A percentile compares a stretch with the other conserved stretches of the same genome.
phyloP scores from a whole-genome alignment of 2,329 filamentous ascomycete genomes.

The Pseudogymnoascus sp. region DNA sequence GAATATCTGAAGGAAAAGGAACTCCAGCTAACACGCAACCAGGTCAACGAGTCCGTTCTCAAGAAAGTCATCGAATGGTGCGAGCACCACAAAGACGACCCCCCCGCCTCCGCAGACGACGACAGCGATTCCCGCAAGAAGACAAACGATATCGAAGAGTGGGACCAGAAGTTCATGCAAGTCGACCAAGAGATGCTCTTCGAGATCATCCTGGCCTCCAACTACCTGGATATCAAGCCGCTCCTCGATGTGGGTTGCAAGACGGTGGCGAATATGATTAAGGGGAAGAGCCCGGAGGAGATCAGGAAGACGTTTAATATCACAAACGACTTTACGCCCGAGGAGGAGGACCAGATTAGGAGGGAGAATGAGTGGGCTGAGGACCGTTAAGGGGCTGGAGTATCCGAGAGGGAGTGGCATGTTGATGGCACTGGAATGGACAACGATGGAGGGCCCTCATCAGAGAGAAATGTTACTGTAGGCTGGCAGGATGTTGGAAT shows the following conservation, averaged over 20 bases:
- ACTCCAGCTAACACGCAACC: constrained; percentile 14
- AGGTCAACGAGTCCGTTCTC: constrained; percentile 89
- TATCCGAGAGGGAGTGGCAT: too few species aligned
- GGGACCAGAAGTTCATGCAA: constrained; percentile 99
- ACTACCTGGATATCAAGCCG: constrained; percentile 98
- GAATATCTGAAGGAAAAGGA: too few species aligned
- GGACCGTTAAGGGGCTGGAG: constrained; percentile 60
- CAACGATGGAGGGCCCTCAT: too few species aligned
- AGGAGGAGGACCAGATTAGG: constrained; percentile 97
- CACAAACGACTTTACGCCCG: constrained; percentile 96
- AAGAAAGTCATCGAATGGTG: constrained; percentile 99
- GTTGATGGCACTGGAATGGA: too few species aligned
- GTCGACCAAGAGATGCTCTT: constrained; percentile 99
- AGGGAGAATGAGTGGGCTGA: constrained; percentile 89
- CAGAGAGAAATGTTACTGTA: too few species aligned
- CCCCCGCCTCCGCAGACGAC: constrained; percentile 72
- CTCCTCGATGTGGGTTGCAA: constrained; percentile 98
- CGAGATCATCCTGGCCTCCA: constrained; percentile 95
- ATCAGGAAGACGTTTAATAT: constrained; percentile 99
- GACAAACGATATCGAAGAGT: constrained; percentile 98
- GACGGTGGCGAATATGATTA: constrained; percentile 99
- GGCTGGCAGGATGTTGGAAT: too few species aligned
- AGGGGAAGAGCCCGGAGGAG: constrained; percentile 98
- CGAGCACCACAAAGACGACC: constrained; percentile 86
- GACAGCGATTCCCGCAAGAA: constrained; percentile 94